These are phyloP conservation scores for Hawksworthiomyces lignivorus DNA, from an alignment of 2,329 filamentous ascomycete genomes.

Conservation along the genomic window DNA sequence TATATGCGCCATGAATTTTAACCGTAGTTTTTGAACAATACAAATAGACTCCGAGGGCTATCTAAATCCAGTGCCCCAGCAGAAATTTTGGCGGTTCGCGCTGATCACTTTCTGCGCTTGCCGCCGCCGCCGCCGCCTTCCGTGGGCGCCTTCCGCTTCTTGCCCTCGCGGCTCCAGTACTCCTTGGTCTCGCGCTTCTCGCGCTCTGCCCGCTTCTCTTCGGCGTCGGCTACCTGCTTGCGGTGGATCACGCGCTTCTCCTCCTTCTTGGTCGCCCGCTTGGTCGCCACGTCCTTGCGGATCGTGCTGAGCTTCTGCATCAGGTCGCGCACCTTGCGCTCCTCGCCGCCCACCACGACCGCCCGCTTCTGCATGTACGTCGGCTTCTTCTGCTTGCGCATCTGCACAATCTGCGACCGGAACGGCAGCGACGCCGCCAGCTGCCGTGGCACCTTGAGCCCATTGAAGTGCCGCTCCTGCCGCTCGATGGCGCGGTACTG, in stretches of 20 bases:
- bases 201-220: conserved; percentile 76
- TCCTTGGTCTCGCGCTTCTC: conserved; percentile 91
- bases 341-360: conserved; percentile 80
- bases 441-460: conserved; percentile 67
- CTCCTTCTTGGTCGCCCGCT: conserved; percentile 78
- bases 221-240: conserved; percentile 72
- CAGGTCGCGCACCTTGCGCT: conserved; percentile 79
- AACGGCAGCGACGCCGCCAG: conserved; percentile 81
- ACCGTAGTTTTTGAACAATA: too few species aligned
- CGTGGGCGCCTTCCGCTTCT: conserved; percentile 47
- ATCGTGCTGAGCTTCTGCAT: conserved; percentile 91
- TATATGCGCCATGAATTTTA: too few species aligned
- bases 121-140: conserved; percentile 29
- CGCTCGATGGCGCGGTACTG: conserved; percentile 68
- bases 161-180: conserved; percentile 86
- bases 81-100: too few species aligned
- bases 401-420: conserved; percentile 81
- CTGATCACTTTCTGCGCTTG: conserved; percentile 25
- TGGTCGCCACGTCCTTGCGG: conserved; percentile 82
- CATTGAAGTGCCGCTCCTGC: conserved; percentile 67
- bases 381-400: conserved; percentile 68
- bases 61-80: too few species aligned
- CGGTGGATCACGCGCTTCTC: conserved; percentile 73
- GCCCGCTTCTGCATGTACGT: conserved; percentile 96
- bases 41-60: too few species aligned